Conservation (phyloP, 1,284 basidiomycete genomes). For the Malassezia sympodialis region DNA sequence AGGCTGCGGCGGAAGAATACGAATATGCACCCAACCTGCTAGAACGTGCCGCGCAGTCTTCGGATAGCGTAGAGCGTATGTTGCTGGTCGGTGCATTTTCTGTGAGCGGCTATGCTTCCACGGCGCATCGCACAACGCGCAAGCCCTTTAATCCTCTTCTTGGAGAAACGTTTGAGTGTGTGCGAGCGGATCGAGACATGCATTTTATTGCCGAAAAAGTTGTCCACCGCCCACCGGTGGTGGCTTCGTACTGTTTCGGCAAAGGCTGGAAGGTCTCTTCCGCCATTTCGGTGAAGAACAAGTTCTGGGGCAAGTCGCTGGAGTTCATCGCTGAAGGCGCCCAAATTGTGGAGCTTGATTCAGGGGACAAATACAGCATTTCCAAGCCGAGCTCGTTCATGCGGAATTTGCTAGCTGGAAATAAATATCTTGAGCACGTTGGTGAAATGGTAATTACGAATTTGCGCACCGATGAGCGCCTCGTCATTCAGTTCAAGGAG, state of each 20-base stretch:
- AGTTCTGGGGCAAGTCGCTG: constrained; percentile 47
- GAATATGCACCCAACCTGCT: constrained; percentile 45
- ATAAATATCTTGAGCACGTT: constrained; percentile 48
- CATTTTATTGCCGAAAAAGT: constrained; percentile 47
- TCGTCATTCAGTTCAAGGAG: constrained; percentile 44
- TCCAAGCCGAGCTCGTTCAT: constrained; percentile 43
- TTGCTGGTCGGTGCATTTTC: constrained; percentile 40
- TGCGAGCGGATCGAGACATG: constrained; percentile 37
- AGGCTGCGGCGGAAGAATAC: constrained; percentile 45
- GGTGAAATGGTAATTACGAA: constrained; percentile 43
- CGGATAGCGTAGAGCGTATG: constrained; percentile 40
- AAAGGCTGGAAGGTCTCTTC: constrained; percentile 39
- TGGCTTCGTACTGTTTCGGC: constrained; percentile 41
- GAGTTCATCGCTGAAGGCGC: constrained; percentile 44
- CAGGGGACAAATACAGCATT: constrained; percentile 38
- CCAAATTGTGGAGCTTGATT: constrained; percentile 33
- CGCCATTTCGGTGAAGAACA: constrained; percentile 45
- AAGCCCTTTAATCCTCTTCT: constrained; percentile 48
- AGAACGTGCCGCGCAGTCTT: constrained; percentile 32
- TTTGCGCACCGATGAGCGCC: constrained; percentile 26
- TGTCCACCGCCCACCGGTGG: constrained; percentile 43
- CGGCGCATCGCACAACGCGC: constrained; percentile 40
- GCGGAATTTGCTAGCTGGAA: constrained; percentile 46
- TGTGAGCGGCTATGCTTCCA: constrained; percentile 40
- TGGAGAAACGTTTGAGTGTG: constrained; percentile 46